These are phyloP conservation scores for Pisolithus microcarpus DNA, from an alignment of 768 basidiomycete species.

Conservation along the genomic window DNA sequence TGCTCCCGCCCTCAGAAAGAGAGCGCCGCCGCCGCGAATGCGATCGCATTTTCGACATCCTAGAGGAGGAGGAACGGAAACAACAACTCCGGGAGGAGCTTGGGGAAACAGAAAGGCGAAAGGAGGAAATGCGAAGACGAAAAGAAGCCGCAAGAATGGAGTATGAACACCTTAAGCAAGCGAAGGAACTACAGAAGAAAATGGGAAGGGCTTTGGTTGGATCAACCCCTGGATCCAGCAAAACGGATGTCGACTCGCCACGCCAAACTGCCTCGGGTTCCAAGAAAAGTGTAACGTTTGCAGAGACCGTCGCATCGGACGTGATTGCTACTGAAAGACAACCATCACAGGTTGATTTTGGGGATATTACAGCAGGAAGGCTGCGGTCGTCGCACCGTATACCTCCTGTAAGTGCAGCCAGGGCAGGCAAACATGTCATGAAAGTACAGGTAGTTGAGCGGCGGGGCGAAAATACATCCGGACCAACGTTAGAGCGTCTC, in stretches of 20 bases:
- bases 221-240: slow-evolving; percentile 31
- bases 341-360: slow-evolving; percentile 33
- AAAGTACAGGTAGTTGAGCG: slow-evolving; percentile 67
- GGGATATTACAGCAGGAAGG: slow-evolving; percentile 47
- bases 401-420: slow-evolving; percentile 24
- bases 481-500: slow-evolving; percentile 2
- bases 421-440: slow-evolving; percentile 44
- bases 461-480: slow-evolving; percentile 18
- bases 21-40: slow-evolving; percentile 51
- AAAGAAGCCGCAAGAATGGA: slow-evolving; percentile 42
- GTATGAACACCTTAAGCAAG: slow-evolving; percentile 31
- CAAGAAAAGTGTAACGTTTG: slow-evolving; percentile 65
- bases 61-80: slow-evolving; percentile 63
- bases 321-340: slow-evolving; percentile 10
- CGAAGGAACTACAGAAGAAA: slow-evolving; percentile 59
- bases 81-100: slow-evolving; percentile 37
- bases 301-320: slow-evolving; percentile 29
- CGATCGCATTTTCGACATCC: slow-evolving; percentile 54
- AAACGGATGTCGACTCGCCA: slow-evolving; percentile 28
- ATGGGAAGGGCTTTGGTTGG: slow-evolving; percentile 53
- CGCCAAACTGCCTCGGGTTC: slow-evolving; percentile 26
- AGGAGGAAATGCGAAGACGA: slow-evolving; percentile 44
- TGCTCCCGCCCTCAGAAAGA: slow-evolving; percentile 39
- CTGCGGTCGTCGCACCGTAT: slow-evolving; percentile 36
- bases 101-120: slow-evolving; percentile 34